Base-by-base conservation (phyloP, 768 basidiomycete species). In the Trametes meyenii region DNA sequence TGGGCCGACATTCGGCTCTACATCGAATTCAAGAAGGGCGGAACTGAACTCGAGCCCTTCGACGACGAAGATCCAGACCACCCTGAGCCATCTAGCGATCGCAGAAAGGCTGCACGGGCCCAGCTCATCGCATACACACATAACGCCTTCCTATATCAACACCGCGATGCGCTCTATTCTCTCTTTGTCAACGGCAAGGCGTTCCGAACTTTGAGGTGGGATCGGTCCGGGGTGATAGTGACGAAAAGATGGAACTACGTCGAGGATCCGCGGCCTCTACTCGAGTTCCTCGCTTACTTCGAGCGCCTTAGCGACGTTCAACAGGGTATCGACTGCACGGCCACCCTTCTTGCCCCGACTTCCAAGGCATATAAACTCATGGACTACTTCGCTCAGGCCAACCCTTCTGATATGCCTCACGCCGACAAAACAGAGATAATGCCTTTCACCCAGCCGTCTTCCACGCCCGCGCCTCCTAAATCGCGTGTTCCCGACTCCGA, bases 321-420 rank as follows among this genome's bases (percentile, higher is more conserved):
- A 11, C 60, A 61, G 24, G 60, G 60, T 13, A 7, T 50, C 10
- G 60, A 61, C 46, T 39, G 26, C 16, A 44, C 60, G 17, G 60
- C 40, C 5, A 23, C 17, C 1, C 45, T 39, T 24, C 11, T 61
- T 0, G 12, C 14, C 4, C 16, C 38, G 12, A 19, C 8, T 16
- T 46, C 44, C 10, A 19, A 19, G 4, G 50, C n/a, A 19, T 40
- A 52, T 38, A 23, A 38, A 36, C 50, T n/a, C 50, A 52, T 52
- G 38, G 38, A 40, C 16, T 10, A 21, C 35, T 52, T n/a, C 11
- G 35, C 50, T 3, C 17, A 23, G 19, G 36, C 4, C 16, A 38
- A 52, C 36, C 17, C n/a, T 5, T 26, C 26, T 5, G 50, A 52
- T 19, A 40, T 52, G 50, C 29, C 29, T 8, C 29, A 33, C 29